phyloP scores from a whole-genome alignment of 345 rosid species.

The Iberis pinnata region DNA sequence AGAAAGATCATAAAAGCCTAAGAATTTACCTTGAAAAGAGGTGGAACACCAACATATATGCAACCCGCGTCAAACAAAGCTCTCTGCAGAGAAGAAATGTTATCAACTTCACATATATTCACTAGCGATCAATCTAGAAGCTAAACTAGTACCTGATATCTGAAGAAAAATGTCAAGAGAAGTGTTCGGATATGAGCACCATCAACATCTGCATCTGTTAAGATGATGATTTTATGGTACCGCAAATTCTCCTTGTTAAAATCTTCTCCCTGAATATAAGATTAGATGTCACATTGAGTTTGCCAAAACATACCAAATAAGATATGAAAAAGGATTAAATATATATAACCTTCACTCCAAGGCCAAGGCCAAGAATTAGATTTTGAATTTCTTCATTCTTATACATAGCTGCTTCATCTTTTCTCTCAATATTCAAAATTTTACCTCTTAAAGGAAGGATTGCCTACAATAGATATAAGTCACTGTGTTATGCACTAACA shows the following conservation, averaged over 20 bases:
- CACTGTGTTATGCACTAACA: no score
- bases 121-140: neutral
- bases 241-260: constrained; percentile 76
- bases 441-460: constrained; percentile 97
- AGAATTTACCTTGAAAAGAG: constrained; percentile 73
- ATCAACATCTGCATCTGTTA: constrained; percentile 99
- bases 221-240: constrained; percentile 89
- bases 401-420: constrained; percentile 97
- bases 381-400: constrained; percentile 96
- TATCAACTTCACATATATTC: constrained; percentile 9
- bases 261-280: constrained; percentile 82
- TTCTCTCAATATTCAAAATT: constrained; percentile 86
- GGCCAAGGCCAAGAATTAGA: constrained; percentile 90
- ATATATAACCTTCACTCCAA: constrained; percentile 80
- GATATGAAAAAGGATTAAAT: constrained; percentile 4
- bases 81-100: constrained; percentile 47
- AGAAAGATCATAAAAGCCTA: no score
- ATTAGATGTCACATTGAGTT: constrained; percentile 17
- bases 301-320: neutral
- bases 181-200: constrained; percentile 98
- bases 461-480: no score
- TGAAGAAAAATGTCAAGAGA: constrained; percentile 82
- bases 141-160: constrained; percentile 72
- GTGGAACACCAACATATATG: constrained; percentile 98
- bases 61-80: constrained; percentile 83